Base-by-base conservation (phyloP, 352 stramenopile species). In the Globisporangium camurandrum region DNA sequence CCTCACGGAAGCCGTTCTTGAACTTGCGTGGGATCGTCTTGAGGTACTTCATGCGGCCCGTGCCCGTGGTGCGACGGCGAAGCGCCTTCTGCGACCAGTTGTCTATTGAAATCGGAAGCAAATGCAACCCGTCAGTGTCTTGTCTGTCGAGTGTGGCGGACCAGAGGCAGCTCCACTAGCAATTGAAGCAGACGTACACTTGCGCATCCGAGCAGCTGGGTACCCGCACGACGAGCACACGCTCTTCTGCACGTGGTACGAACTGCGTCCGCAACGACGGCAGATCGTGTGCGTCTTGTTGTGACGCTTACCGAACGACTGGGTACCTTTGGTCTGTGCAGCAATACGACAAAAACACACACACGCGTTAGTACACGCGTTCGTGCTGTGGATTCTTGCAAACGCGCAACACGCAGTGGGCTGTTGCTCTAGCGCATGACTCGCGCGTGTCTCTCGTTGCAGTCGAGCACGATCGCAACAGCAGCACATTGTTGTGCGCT, bases 281-380 rank as follows among this genome's bases (percentile, higher is more conserved):
- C 97, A 99, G 63, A 97, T 85, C 57, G 97, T 99, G 95, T 99
- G 97, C 62, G 95, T 98, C 95, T 99, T 99, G 76, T 97, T 98
- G 91, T 99, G 96, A 76, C 96, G 93, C 88, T 99, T 98, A 89
- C 97, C 97, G 80, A 99, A 99, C 78, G 86, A 97, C 64, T 97
- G 97, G 60, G 97, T 99, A 96, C 97, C 97, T 86, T 99, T 99
- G 70, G 97, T 99, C 97, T 99, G 73, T 56, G 74, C 44, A 53
- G n/a, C n/a, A n/a, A n/a, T n/a, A n/a, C n/a, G n/a, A n/a, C n/a
- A n/a, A 31, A 56, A 51, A 58, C 46, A 68, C 12, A 56, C 14
- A 51, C 52, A 51, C 12, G 44, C 33, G 47, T 9, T 30, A 19
- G 26, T 16, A 19, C 9, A 39, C 27, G 30, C n/a, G 22, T 44